phyloP scores from a whole-genome alignment of 371 early-diverging fungal species.

The Circinella umbellata region DNA sequence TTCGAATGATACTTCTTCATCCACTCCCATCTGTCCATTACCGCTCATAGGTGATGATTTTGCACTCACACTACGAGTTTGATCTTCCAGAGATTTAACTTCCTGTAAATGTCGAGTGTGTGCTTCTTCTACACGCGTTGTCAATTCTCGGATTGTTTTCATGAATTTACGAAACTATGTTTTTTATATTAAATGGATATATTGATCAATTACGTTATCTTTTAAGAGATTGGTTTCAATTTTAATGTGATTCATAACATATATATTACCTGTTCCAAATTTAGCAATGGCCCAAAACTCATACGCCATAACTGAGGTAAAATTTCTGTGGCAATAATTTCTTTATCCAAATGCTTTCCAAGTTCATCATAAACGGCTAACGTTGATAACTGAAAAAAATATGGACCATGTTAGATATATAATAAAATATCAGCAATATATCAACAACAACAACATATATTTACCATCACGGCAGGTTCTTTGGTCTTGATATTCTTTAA shows the following conservation, averaged over 20 bases:
- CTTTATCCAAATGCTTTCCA: conserved; percentile 74
- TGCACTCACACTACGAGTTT: conserved; percentile 48
- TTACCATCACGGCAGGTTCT: conserved; percentile 79
- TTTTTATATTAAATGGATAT: no score
- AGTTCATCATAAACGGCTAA: conserved; percentile 82
- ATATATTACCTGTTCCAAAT: conserved; percentile 64
- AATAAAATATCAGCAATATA: not conserved
- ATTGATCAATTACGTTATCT: no score
- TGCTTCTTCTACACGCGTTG: conserved; percentile 68
- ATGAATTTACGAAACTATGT: conserved; percentile 70
- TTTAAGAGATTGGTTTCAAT: no score
- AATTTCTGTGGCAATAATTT: conserved; percentile 75
- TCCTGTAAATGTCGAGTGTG: conserved; percentile 69
- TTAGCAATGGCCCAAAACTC: conserved; percentile 73
- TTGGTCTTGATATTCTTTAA: conserved; percentile 78
- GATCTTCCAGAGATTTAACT: conserved; percentile 63
- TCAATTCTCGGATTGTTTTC: conserved; percentile 68
- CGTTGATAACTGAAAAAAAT: conserved; percentile 64
- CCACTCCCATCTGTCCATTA: conserved; percentile 2
- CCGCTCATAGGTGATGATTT: conserved; percentile 17
- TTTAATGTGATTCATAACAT: no score
- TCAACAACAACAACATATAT: not conserved
- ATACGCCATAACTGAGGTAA: conserved; percentile 83
- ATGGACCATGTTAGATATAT: no score
- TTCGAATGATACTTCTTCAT: conserved; percentile 38